Conservation (phyloP, 345 rosid species). For the Salix brachista region DNA sequence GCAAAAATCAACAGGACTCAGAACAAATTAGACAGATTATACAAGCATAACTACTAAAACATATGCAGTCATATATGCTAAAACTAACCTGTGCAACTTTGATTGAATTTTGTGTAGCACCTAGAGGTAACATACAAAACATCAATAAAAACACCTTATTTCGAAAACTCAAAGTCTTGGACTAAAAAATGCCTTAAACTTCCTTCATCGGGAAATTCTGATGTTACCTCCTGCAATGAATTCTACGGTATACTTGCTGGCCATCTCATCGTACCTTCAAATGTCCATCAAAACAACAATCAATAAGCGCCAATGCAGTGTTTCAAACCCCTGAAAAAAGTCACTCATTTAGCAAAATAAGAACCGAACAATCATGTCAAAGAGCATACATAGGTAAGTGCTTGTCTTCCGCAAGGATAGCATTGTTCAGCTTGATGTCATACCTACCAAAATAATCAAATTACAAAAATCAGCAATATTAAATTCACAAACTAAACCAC, state of each 20-base stretch:
- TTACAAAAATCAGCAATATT: neutral
- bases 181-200: neutral
- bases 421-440: constrained; percentile 77
- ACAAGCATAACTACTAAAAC: neutral
- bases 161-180: neutral
- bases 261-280: constrained; percentile 59
- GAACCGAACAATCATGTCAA: neutral
- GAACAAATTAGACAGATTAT: neutral
- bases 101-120: constrained; percentile 93
- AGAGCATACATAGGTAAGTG: constrained; percentile 77
- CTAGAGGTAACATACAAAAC: constrained; percentile 24
- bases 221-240: constrained; percentile 69
- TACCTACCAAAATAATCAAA: constrained; percentile 44
- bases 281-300: neutral
- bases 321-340: neutral
- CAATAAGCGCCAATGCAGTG: neutral
- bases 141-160: neutral
- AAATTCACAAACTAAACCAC: neutral
- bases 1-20: neutral
- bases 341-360: neutral
- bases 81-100: constrained; percentile 80
- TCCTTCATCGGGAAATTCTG: neutral
- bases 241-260: constrained; percentile 42
- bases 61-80: neutral
- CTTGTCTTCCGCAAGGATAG: constrained; percentile 92